Evolutionary conservation across 108 stramenopile species (phyloP).

Genomic region (Discostella pseudostelligera): DNA sequence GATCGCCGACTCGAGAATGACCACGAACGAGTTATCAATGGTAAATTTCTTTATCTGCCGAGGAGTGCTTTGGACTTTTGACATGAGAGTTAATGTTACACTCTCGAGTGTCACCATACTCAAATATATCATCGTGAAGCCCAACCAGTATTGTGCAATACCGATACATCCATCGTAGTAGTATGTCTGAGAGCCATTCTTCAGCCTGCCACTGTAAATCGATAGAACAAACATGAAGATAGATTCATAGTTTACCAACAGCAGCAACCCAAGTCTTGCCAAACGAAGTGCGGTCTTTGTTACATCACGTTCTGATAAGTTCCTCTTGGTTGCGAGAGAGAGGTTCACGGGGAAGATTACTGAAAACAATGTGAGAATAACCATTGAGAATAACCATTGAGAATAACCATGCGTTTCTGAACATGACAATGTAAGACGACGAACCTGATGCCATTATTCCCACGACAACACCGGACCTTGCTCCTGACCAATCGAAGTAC

Average conservation of each 20-base stretch:
- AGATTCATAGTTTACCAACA: slow-evolving; percentile 48
- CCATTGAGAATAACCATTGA: too few species aligned
- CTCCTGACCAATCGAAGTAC: slow-evolving; percentile 42
- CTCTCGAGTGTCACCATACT: slow-evolving; percentile 28
- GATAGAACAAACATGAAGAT: slow-evolving; percentile 22
- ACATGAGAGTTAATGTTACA: slow-evolving; percentile 33
- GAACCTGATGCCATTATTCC: not conserved
- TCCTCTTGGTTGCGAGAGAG: slow-evolving; percentile 14
- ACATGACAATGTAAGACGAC: too few species aligned
- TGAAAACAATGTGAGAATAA: not conserved
- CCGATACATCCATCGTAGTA: slow-evolving; percentile 36
- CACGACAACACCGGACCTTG: not conserved
- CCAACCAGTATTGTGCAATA: slow-evolving; percentile 19
- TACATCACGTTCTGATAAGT: slow-evolving; percentile 22
- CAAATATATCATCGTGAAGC: slow-evolving; percentile 29
- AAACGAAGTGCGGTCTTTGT: slow-evolving; percentile 18
- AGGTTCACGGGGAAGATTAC: slow-evolving; percentile 34
- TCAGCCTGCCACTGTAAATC: slow-evolving; percentile 7
- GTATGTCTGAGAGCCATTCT: slow-evolving; percentile 9
- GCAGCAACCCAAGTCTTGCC: slow-evolving; percentile 27
- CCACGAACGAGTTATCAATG: slow-evolving; percentile 34
- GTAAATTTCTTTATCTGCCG: slow-evolving; percentile 34
- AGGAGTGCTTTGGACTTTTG: slow-evolving; percentile 32
- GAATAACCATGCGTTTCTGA: too few species aligned
- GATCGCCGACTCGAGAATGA: slow-evolving; percentile 23